Base-by-base conservation (phyloP, 108 stramenopile species). In the Cyclostephanos invisitatus region DNA sequence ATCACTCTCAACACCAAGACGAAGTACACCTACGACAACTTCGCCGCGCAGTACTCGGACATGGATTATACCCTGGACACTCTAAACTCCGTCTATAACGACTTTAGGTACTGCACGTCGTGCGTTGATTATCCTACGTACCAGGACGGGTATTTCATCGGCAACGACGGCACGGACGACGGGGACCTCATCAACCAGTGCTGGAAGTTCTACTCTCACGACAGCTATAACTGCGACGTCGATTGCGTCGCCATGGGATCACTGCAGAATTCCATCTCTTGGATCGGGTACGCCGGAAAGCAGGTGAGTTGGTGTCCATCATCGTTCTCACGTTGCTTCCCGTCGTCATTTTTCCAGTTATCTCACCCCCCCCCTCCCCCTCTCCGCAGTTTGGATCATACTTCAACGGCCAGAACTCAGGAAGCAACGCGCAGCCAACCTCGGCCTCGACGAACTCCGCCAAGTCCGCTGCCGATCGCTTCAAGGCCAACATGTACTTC, bases 171-270 rank as follows among this genome's bases (percentile, higher is more conserved):
- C 24, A 91, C 64, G 18, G 92, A 94, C 60, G 92, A 94, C 47
- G 92, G 91, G 55, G 92, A 94, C 74, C 53, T 94, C n/a, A 94
- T 94, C 81, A 94, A 94, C 68, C 92, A 94, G 63, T 94, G 92
- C 73, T 94, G 92, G 92, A 94, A 94, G 83, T 94, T 94, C 60
- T 88, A 89, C 53, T 90, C 89, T 12, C 92, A 94, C 63, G 82
- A 90, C 37, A 88, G 88, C 54, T 94, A 62, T 82, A 81, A 80
- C 56, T 91, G 90, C 69, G 88, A 85, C 55, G 66, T 64, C 36
- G 89, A 91, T 50, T 91, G 92, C 49, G 78, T 94, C 49, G 79
- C 92, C 21, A 66, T 83, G 76, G 92, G 79, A 18, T 66, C 89
- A 67, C 67, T 82, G n/a, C 92, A 94, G 78, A 87, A 89, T 47